phyloP scores from a whole-genome alignment of 2,329 filamentous ascomycete species.

The Monosporascus sp. region DNA sequence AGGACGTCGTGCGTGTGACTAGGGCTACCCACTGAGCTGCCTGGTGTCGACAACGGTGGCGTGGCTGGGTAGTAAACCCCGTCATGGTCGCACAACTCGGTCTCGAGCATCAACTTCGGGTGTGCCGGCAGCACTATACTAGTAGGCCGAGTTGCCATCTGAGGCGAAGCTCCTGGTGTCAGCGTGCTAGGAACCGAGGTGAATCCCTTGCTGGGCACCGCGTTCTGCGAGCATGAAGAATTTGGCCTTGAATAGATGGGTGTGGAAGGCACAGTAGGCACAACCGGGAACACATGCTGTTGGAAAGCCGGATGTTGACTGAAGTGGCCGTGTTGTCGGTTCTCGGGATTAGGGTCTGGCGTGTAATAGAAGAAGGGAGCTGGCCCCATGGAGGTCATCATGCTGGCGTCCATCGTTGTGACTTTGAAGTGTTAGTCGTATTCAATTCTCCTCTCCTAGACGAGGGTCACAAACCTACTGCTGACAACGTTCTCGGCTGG shows the following conservation, averaged over 20 bases:
- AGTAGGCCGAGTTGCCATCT: conserved; percentile 66
- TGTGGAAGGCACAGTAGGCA: conserved; percentile 56
- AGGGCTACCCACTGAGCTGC: conserved; percentile 82
- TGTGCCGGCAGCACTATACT: conserved; percentile 46
- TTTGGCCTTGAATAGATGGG: conserved; percentile 61
- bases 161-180: conserved; percentile 73
- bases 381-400: conserved; percentile 58
- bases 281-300: conserved; percentile 49
- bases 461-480: conserved; percentile 26
- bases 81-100: conserved; percentile 61
- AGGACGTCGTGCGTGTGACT: conserved; percentile 65
- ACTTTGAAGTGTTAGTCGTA: conserved; percentile 19
- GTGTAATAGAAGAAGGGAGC: conserved; percentile 84
- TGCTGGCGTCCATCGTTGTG: conserved; percentile 58
- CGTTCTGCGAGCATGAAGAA: conserved; percentile 58
- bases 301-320: conserved; percentile 56
- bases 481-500: conserved; percentile 10
- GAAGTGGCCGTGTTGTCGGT: conserved; percentile 72
- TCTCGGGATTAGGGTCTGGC: conserved; percentile 67
- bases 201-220: conserved; percentile 45
- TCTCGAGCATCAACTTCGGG: conserved; percentile 62
- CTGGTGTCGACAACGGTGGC: conserved; percentile 78
- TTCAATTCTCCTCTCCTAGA: conserved; percentile 3
- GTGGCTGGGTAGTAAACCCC: conserved; percentile 75
- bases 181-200: conserved; percentile 56